A percentile compares a stretch with the other conserved stretches of the same genome.
Conservation (phyloP, 2,329 filamentous ascomycete genomes). For the Colletotrichum chlorophyti region DNA sequence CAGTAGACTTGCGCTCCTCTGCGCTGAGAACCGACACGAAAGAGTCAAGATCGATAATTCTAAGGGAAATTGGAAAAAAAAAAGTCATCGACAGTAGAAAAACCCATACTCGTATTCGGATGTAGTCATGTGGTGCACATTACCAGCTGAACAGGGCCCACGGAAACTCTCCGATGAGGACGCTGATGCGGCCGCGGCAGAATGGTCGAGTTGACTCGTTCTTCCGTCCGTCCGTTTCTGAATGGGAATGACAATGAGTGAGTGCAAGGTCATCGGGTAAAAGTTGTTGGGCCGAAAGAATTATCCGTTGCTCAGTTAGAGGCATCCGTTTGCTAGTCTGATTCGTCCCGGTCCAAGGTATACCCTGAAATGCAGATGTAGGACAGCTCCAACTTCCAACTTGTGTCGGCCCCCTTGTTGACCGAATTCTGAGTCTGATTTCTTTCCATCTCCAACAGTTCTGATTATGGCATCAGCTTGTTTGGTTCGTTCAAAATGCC, state of each 20-base stretch:
- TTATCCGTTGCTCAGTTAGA: background rate
- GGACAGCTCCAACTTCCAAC: too few species aligned
- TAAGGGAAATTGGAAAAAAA: too few species aligned
- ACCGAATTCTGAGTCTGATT: background rate
- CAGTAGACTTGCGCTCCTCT: background rate
- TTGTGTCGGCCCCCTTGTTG: background rate
- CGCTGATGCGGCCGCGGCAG: too few species aligned
- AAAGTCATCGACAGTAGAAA: too few species aligned
- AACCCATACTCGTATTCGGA: too few species aligned
- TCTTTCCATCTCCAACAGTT: background rate
- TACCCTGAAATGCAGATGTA: background rate
- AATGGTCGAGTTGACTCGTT: too few species aligned
- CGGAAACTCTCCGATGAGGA: background rate
- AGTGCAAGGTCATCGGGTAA: too few species aligned
- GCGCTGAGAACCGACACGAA: background rate
- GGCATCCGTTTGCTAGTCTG: background rate
- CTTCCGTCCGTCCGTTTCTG: too few species aligned
- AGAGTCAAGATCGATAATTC: background rate
- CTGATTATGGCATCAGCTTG: background rate
- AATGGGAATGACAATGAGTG: too few species aligned
- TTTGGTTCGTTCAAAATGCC: background rate
- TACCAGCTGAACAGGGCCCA: too few species aligned
- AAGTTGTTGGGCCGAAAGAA: too few species aligned
- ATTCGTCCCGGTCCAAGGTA: background rate
- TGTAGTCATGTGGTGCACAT: too few species aligned